Base-by-base conservation (phyloP, 257 asterid genomes). In the Henckelia pumila region DNA sequence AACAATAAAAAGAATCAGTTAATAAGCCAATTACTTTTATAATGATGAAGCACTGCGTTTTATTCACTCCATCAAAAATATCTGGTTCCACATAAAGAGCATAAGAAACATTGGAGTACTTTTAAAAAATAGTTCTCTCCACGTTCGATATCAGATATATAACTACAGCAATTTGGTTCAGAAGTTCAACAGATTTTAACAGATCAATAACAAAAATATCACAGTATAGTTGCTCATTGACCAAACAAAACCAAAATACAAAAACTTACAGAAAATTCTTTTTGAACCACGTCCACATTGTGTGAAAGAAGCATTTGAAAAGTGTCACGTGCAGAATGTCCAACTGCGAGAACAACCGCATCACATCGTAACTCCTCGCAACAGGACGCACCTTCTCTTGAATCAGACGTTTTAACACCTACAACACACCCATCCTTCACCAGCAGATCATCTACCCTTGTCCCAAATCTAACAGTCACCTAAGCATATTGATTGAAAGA, bases 281-380 rank as follows among this genome's bases (percentile, higher is more conserved):
- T 93, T 22, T 73, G 86, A 73, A 79, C 81, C 73, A 93, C 69
- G 72, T 83, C 83, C 65, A 85, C 91, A 47, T 86, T 83, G 81
- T 90, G 96, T 64, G 89, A 88, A 68, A 90, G 85, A 73, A 90
- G 95, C 99, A 93, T 93, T 61, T 82, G 76, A 63, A 79, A 93
- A 16, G 95, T 87, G 80, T 88, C 97, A 26, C 99, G 93, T 63
- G 99, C 96, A 76, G 99, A 93, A 70, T 93, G 99, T 70, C 99
- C 99, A 67, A 93, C 88, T 11, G 99, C 99, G 44, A 93, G 95
- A 85, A 90, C 89, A 70, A 90, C 85, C 11, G 95, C 96, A 84
- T 93, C 97, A 66, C 71, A 90, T 69, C 67, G 82, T 85, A 84
- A 71, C 61, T 82, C 69, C 77, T 86, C 78, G 71, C 63, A 26